Evolutionary conservation across 805 yeast species (phyloP).

Genomic region (Candida verbasci): DNA sequence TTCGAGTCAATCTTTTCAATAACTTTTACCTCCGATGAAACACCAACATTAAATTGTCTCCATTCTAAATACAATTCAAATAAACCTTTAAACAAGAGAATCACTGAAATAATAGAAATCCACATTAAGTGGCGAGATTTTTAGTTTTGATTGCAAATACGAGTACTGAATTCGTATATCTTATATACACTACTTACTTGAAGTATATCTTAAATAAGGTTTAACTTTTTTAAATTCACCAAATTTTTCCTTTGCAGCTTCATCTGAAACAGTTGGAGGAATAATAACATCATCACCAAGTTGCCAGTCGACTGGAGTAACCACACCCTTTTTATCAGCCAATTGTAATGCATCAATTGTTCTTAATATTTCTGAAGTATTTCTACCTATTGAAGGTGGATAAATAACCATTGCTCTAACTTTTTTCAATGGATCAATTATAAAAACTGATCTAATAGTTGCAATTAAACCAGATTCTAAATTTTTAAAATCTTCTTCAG

Average conservation of each 20-base stretch:
- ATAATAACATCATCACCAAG: constrained; percentile 72
- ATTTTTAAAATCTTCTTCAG: constrained; percentile 61
- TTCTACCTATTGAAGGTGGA: constrained; percentile 74
- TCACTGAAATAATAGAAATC: too few relatives aligned
- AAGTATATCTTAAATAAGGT: constrained; percentile 61
- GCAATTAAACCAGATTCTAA: constrained; percentile 57
- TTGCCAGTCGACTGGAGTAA: constrained; percentile 72
- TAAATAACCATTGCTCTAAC: constrained; percentile 60
- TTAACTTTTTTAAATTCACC: constrained; percentile 59
- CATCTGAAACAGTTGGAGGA: constrained; percentile 60
- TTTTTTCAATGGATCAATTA: constrained; percentile 64
- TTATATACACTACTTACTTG: too few relatives aligned
- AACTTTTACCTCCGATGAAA: too few relatives aligned
- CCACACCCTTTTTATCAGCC: constrained; percentile 56
- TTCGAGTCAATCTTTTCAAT: too few relatives aligned
- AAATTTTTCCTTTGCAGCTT: constrained; percentile 53
- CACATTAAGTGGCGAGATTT: too few relatives aligned
- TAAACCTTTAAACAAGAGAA: too few relatives aligned
- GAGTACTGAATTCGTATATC: too few relatives aligned
- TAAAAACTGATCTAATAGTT: constrained; percentile 68
- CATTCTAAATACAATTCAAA: too few relatives aligned
- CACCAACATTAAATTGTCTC: too few relatives aligned
- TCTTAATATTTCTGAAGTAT: constrained; percentile 70
- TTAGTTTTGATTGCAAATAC: too few relatives aligned
- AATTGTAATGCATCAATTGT: constrained; percentile 67